Evolutionary conservation across 1,284 basidiomycete species (phyloP).

Genomic region (Ustilago xerochloae): DNA sequence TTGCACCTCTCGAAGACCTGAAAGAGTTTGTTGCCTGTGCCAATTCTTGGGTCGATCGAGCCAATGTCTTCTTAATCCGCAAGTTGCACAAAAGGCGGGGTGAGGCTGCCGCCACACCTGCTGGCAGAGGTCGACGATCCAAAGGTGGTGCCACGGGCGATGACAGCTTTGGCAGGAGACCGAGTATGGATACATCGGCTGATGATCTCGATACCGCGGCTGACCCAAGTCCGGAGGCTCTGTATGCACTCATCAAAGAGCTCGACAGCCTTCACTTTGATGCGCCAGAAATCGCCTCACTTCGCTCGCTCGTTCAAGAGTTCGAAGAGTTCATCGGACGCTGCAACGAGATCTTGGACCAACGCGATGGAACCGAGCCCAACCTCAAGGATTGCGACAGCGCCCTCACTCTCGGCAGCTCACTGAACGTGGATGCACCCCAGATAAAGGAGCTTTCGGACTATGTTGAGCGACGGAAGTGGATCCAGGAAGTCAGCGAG

Average conservation of each 20-base stretch:
- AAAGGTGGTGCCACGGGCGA: slow-evolving; percentile 27
- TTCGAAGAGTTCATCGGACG: slow-evolving; percentile 75
- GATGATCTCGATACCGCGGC: slow-evolving; percentile 22
- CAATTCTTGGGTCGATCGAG: slow-evolving; percentile 83
- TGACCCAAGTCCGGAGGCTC: slow-evolving; percentile 46
- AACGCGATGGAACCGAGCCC: slow-evolving; percentile 14
- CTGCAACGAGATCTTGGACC: slow-evolving; percentile 70
- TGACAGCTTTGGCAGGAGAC: slow-evolving; percentile 18
- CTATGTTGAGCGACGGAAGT: slow-evolving; percentile 78
- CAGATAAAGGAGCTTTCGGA: slow-evolving; percentile 80
- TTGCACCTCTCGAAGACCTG: slow-evolving; percentile 79
- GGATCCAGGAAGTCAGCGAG: slow-evolving; percentile 72
- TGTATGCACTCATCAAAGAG: slow-evolving; percentile 74
- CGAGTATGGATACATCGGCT: slow-evolving; percentile 25
- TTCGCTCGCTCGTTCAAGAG: slow-evolving; percentile 75
- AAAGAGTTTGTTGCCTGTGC: slow-evolving; percentile 82
- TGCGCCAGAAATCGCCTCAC: slow-evolving; percentile 76
- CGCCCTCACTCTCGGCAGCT: slow-evolving; percentile 76
- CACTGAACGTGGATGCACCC: slow-evolving; percentile 80
- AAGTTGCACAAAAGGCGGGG: slow-evolving; percentile 69
- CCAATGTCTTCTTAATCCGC: slow-evolving; percentile 70
- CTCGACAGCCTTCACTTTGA: slow-evolving; percentile 83
- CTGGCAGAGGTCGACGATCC: slow-evolving; percentile 74
- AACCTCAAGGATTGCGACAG: slow-evolving; percentile 76
- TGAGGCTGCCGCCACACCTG: slow-evolving; percentile 72